Base-by-base conservation (phyloP, 164 flowering plant species). In the Piper betle region DNA sequence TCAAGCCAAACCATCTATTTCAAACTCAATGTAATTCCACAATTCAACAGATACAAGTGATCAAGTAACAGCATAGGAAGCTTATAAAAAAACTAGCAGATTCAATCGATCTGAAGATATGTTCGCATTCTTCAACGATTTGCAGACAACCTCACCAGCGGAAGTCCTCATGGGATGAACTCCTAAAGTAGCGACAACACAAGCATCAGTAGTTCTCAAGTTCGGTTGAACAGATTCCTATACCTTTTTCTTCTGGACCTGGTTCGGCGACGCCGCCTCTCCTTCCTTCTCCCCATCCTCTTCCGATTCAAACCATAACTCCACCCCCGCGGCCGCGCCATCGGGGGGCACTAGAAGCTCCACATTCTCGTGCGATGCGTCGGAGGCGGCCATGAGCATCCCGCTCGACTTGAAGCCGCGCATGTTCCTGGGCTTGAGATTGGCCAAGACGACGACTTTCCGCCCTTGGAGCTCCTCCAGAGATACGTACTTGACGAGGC, bases 321-420 rank as follows among this genome's bases (percentile, higher is more conserved):
- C 78, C 39, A 87, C 91, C 48, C 98, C 98, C 25, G 84, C 84
- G 8, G 79, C 25, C n/a, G 96, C 79, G 69, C 75, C 88, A 37
- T 84, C 81, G 41, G 98, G 95, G 60, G 98, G 93, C 54, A 74
- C 67, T 70, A 92, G 95, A 74, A 88, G 91, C 81, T 92, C 95
- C 42, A 92, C 98, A 71, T 83, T 85, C 75, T 87, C 85, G 78
- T 92, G 98, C 12, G 86, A 68, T 17, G 81, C 82, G 81, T 92
- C 93, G 58, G 97, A 92, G 64, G 97, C 97, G 64, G 88, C 89
- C 82, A 92, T 64, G 67, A 92, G 88, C 98, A 92, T 92, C 56
- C 97, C 98, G 62, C 52, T 67, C 8, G 98, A 92, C 77, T 84
- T 89, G 60, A 92, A 74, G 40, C 98, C 98, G 37, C 93, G 88